These are phyloP conservation scores for Leccinum longicurvipes DNA, from an alignment of 768 basidiomycete genomes.

Conservation along the genomic window DNA sequence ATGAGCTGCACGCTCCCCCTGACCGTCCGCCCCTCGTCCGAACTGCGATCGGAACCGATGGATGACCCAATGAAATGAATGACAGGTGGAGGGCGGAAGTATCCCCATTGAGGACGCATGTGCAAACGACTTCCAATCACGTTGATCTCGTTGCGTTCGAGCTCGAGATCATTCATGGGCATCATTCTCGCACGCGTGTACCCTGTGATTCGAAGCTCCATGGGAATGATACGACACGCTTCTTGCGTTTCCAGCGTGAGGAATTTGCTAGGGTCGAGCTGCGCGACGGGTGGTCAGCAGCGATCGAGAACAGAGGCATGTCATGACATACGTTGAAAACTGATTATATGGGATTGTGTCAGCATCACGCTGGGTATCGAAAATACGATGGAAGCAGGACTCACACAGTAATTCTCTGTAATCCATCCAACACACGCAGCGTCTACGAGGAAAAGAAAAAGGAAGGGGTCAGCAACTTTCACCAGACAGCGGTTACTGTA, in stretches of 20 bases:
- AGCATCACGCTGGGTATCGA: not conserved
- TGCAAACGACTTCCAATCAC: constrained; percentile 6
- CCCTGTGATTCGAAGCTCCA: constrained; percentile 41
- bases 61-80: constrained; percentile 50
- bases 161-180: constrained; percentile 14
- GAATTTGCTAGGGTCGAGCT: constrained; percentile 32
- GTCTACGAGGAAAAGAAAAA: constrained; percentile 37
- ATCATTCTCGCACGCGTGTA: constrained; percentile 32
- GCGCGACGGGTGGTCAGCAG: not conserved
- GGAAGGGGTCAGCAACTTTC: too few relatives aligned
- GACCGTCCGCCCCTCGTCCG: constrained; percentile 33
- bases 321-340: constrained; percentile 23
- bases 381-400: constrained; percentile 18
- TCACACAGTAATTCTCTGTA: constrained; percentile 52
- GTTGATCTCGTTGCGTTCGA: constrained; percentile 7
- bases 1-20: constrained; percentile 47
- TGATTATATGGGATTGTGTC: not conserved
- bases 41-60: constrained; percentile 35
- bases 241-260: constrained; percentile 34
- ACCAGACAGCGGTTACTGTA: too few relatives aligned
- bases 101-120: constrained; percentile 1
- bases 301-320: not conserved
- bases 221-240: constrained; percentile 51
- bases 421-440: constrained; percentile 58
- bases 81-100: constrained; percentile 39